These are phyloP conservation scores for Vitis rotundifolia DNA, from an alignment of 164 flowering plant genomes.

Conservation along the genomic window DNA sequence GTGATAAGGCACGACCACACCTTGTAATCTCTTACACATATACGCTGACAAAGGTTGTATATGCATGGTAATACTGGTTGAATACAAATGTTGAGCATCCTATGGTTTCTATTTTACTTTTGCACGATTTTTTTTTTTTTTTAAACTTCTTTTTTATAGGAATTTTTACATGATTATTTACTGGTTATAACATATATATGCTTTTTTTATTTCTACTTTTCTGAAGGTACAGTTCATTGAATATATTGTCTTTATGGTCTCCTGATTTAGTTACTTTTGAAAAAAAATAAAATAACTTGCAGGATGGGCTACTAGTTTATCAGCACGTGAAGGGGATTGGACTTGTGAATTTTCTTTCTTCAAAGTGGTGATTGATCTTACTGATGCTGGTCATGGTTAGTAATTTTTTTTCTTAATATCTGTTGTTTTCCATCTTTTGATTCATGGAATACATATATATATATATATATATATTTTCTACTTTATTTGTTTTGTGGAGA, in stretches of 20 bases:
- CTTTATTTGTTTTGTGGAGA: background rate
- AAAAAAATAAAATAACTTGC: slow-evolving; percentile 10
- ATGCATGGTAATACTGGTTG: no score
- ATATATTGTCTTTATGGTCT: background rate
- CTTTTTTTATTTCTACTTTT: no score
- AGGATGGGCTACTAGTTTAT: slow-evolving; percentile 95
- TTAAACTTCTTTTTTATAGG: no score
- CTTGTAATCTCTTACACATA: no score
- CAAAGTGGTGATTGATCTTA: slow-evolving; percentile 66
- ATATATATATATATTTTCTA: background rate
- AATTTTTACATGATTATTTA: no score
- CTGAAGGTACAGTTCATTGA: no score
- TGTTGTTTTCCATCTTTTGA: background rate
- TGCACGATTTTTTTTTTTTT: no score
- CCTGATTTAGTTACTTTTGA: background rate
- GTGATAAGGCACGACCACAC: no score
- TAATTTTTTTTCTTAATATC: slow-evolving; percentile 12
- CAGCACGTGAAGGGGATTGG: slow-evolving; percentile 85
- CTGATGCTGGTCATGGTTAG: slow-evolving; percentile 97
- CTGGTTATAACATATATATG: no score
- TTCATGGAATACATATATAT: background rate
- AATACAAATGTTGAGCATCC: no score
- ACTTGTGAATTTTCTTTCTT: slow-evolving; percentile 76
- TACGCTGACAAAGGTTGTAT: no score
- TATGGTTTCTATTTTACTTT: no score